These are phyloP conservation scores for Cladochytrium replicatum DNA, from an alignment of 192 early-diverging fungal genomes.

Conservation along the genomic window DNA sequence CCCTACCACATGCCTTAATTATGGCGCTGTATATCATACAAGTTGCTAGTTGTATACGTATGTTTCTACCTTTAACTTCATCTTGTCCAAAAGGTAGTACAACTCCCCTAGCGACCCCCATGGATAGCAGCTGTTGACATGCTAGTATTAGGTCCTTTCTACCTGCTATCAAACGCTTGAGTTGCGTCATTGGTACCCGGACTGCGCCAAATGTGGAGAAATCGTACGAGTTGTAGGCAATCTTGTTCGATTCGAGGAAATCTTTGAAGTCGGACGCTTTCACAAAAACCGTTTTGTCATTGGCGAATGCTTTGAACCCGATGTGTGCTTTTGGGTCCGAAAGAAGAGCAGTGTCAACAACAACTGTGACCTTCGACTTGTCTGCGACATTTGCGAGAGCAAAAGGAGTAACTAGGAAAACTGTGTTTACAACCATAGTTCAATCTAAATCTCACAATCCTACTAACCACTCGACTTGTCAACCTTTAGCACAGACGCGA, in stretches of 20 bases:
- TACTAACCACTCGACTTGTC: conserved; percentile 53
- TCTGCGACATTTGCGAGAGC: conserved; percentile 51
- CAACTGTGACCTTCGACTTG: conserved; percentile 53
- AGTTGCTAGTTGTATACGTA: too few relatives aligned
- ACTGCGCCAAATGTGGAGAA: conserved; percentile 37
- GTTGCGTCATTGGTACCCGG: too few relatives aligned
- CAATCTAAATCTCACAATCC: too few relatives aligned
- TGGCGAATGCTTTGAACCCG: conserved; percentile 59
- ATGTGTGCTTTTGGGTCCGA: conserved; percentile 27
- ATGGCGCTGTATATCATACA: too few relatives aligned
- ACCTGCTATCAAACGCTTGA: too few relatives aligned
- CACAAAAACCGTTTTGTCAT: conserved; percentile 48
- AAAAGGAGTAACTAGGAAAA: conserved; percentile 73
- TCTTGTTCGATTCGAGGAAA: conserved; percentile 44
- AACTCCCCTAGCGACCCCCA: too few relatives aligned
- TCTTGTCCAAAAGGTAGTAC: too few relatives aligned
- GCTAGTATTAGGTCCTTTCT: too few relatives aligned
- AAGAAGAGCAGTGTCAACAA: conserved; percentile 62
- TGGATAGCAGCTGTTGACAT: too few relatives aligned
- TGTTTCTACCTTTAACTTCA: too few relatives aligned
- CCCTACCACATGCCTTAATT: too few relatives aligned
- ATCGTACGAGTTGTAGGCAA: conserved; percentile 39
- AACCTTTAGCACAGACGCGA: conserved; percentile 37
- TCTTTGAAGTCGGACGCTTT: conserved; percentile 39
- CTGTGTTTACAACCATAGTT: too few relatives aligned